Conservation (phyloP, 148 eudicot species). For the Dianthus caryophyllus region DNA sequence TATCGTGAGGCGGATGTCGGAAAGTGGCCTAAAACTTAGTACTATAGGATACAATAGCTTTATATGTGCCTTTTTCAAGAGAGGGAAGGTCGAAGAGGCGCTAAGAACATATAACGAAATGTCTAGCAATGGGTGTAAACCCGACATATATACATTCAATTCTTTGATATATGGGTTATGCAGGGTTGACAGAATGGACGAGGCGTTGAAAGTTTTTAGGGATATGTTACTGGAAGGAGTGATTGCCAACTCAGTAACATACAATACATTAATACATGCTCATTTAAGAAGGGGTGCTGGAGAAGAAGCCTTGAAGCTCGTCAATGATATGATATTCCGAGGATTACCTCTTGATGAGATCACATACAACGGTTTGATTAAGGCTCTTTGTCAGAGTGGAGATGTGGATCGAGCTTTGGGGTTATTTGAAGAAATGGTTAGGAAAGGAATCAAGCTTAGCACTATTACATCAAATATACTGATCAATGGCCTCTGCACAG, state of each 20-base stretch:
- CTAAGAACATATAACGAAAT: conserved; percentile 40
- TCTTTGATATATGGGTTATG: conserved; percentile 77
- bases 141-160: conserved; percentile 74
- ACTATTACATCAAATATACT: conserved; percentile 66
- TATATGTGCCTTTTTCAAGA: conserved; percentile 63
- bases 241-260: conserved; percentile 80
- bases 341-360: conserved; percentile 66
- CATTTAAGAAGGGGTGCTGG: conserved; percentile 49
- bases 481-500: conserved; percentile 62
- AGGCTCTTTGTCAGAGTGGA: conserved; percentile 73
- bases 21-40: conserved; percentile 54
- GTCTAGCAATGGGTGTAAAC: conserved; percentile 61
- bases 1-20: conserved; percentile 56
- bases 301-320: conserved; percentile 74
- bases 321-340: conserved; percentile 83
- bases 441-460: conserved; percentile 48
- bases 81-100: conserved; percentile 55
- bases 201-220: conserved; percentile 49
- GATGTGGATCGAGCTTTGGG: conserved; percentile 75
- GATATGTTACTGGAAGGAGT: conserved; percentile 92
- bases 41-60: conserved; percentile 73
- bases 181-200: conserved; percentile 59
- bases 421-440: conserved; percentile 76
- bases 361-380: conserved; percentile 70
- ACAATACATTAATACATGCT: conserved; percentile 81